Evolutionary conservation across 2,329 filamentous ascomycete genomes (phyloP), one percentile per base, ranked within the genome.

Genomic region (Herpotrichia juniperi): DNA sequence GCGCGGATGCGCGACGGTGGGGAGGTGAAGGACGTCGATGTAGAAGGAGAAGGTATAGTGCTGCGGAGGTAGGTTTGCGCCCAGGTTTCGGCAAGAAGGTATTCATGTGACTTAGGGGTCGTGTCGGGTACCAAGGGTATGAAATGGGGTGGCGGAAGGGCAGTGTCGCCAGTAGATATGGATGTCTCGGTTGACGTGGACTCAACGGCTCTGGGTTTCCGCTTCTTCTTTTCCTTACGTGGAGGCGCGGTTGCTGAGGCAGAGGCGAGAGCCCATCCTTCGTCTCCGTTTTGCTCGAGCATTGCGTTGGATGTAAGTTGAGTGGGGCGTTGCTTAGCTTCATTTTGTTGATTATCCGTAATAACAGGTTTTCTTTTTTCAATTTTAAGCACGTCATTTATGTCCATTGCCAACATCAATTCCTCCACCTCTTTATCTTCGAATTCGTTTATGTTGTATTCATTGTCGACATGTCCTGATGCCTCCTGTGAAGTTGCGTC

Each of bases 21-120:
- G 8, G 25, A 49, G 3, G 61, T 57, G 14, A 42, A 35, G 14
- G 28, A 24, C 2, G 34, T 22, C 8, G 39, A 37, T 16, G 63
- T 54, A 1, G 56, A 58, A 1, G 53, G 22, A 11, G 53, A 40
- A n/a, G 69, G 69, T 32, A 73, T 66, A 8, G 68, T 67, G 21
- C 52, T 54, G 21, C 39, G n/a, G 24, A 71, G 62, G 51, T 71
- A 68, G 11, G 53, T 32, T 11, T 60, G 59, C 9, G 69, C 64
- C 71, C 71, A 74, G 16, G 37, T 37, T 10, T 64, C 65, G 21
- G 69, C 71, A n/a, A 53, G 42, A 12, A 31, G 46, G 49, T 61
- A 69, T 43, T 68, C 59, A 2, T 58, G 42, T 11, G 62, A 59
- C 46, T 31, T 50, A 11, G 25, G 14, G 16, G 24, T 37, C 21